Evolutionary conservation across 306 rosid species (phyloP).

Genomic region (Mimosa bimucronata): DNA sequence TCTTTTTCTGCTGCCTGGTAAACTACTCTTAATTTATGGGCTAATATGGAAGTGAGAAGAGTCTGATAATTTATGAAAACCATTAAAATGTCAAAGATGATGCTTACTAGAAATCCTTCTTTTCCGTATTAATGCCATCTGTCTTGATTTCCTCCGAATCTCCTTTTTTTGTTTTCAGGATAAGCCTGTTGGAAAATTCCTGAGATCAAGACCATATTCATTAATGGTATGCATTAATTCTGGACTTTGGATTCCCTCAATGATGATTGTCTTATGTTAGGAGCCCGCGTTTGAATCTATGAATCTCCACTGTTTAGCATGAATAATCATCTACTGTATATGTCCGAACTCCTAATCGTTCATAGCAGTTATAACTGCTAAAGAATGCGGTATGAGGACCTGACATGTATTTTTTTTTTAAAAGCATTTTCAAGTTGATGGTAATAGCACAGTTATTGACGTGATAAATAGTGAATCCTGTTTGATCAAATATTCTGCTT

Average conservation of each 20-base stretch:
- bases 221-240: neutral
- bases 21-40: slow-evolving; percentile 25
- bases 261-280: neutral
- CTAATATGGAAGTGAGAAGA: slow-evolving; percentile 23
- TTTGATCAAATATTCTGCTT: neutral
- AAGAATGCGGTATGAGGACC: neutral
- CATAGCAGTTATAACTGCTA: neutral
- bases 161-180: slow-evolving; percentile 18
- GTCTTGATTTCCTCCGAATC: slow-evolving; percentile 17
- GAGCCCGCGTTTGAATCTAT: neutral
- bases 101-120: slow-evolving; percentile 18
- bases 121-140: neutral
- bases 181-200: slow-evolving; percentile 24
- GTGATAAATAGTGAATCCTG: neutral
- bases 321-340: slow-evolving; percentile 14
- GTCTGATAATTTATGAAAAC: slow-evolving; percentile 16
- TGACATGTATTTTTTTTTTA: neutral
- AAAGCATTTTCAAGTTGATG: neutral
- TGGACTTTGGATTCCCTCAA: slow-evolving; percentile 6
- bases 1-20: slow-evolving; percentile 34
- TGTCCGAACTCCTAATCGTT: slow-evolving; percentile 10
- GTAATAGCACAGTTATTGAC: neutral
- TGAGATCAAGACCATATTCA: slow-evolving; percentile 6
- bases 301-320: slow-evolving; percentile 3
- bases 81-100: neutral